phyloP scores from a whole-genome alignment of 148 eudicot species.

The Camellia japonica region DNA sequence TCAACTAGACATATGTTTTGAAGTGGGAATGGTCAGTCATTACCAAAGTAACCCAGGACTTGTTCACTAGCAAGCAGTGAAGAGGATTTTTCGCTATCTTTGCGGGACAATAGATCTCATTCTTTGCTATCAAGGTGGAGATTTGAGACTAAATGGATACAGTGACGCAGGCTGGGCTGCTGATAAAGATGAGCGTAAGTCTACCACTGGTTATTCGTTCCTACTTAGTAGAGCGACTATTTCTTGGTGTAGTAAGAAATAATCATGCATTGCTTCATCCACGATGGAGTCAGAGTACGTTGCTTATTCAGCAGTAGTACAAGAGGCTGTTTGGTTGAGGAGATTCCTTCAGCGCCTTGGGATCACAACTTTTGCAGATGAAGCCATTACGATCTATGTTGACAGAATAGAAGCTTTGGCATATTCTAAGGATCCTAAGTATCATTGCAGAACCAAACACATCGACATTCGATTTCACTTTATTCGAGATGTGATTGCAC shows the following conservation, averaged over 20 bases:
- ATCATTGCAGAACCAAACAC: neutral
- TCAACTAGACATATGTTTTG: neutral
- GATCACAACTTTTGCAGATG: no score
- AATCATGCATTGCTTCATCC: neutral
- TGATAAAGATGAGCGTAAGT: neutral
- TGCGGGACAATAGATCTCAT: neutral
- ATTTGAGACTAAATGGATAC: neutral
- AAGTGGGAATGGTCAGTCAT: neutral
- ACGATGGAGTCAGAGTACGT: neutral
- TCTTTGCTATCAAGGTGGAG: neutral
- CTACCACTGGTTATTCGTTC: neutral
- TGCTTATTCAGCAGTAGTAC: neutral
- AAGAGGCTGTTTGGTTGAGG: neutral
- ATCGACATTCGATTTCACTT: neutral
- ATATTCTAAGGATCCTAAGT: neutral
- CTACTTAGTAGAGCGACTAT: neutral
- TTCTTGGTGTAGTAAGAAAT: conserved; percentile 3
- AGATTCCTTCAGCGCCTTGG: neutral
- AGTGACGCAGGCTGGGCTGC: neutral
- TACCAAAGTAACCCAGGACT: neutral
- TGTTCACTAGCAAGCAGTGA: neutral
- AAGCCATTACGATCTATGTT: neutral
- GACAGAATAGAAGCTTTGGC: neutral
- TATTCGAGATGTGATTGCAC: neutral
- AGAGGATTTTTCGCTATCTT: neutral